Conservation (phyloP, 371 early-diverging fungal species). For the Amoeboaphelidium protococcarum region DNA sequence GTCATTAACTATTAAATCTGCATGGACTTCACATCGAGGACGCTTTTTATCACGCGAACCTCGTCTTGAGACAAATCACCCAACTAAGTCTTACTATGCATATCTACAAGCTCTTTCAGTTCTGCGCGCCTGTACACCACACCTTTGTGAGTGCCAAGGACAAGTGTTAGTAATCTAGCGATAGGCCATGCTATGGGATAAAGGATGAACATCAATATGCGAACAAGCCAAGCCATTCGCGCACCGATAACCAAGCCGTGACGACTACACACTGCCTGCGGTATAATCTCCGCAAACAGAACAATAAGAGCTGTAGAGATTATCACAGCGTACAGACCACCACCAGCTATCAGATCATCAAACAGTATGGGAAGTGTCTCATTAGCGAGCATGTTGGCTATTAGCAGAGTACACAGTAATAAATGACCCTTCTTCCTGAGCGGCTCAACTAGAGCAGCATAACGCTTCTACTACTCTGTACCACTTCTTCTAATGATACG, state of each 20-base stretch:
- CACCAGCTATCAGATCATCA: slow-evolving; percentile 20
- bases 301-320: slow-evolving; percentile 63
- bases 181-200: slow-evolving; percentile 54
- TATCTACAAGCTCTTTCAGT: slow-evolving; percentile 64
- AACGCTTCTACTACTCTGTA: slow-evolving; percentile 22
- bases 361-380: slow-evolving; percentile 74
- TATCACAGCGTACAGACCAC: slow-evolving; percentile 54
- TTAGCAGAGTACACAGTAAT: slow-evolving; percentile 58
- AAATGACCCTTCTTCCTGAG: slow-evolving; percentile 44
- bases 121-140: slow-evolving; percentile 48
- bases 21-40: slow-evolving; percentile 63
- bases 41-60: slow-evolving; percentile 69
- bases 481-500: slow-evolving; percentile 25
- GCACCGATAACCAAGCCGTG: slow-evolving; percentile 59
- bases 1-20: slow-evolving; percentile 63
- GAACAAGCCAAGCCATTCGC: slow-evolving; percentile 31
- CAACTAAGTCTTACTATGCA: slow-evolving; percentile 41
- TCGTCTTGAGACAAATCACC: slow-evolving; percentile 68
- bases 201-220: slow-evolving; percentile 34
- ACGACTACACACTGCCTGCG: slow-evolving; percentile 28
- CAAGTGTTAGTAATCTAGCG: slow-evolving; percentile 36
- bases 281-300: slow-evolving; percentile 68
- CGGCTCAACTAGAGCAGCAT: slow-evolving; percentile 35
- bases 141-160: slow-evolving; percentile 52
- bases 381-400: slow-evolving; percentile 73